Evolutionary conservation across 257 asterid genomes (phyloP), one percentile per base, ranked within the genome.

Genomic region (Cruciata laevipes): DNA sequence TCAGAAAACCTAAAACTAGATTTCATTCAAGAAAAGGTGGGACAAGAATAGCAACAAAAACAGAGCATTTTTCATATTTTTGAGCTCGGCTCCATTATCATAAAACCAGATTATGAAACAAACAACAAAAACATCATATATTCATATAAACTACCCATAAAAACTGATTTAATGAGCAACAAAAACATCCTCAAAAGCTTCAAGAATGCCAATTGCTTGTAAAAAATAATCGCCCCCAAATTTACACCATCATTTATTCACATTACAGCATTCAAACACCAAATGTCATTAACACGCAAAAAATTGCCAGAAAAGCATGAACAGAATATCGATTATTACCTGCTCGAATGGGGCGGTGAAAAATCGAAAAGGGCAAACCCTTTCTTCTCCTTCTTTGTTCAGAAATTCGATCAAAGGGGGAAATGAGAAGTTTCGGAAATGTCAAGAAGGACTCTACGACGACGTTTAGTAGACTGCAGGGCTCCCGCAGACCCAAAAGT

Each of bases 361-460:
- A 21, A 30, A 63, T 16, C 42, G 35, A 56, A 64, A 71, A 9
- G 25, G 70, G 10, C 1, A 6, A 21, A 18, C 2, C 63, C 70
- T 60, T 64, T 59, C 59, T 27, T 58, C 40, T 27, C 35, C 27
- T n/a, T 32, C 14, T n/a, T n/a, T 20, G 16, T 32, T 2, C 42
- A 55, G 3, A 56, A 11, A 10, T 0, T 44, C 52, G 65, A 59
- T 52, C 42, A 32, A 20, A 17, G 2, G 21, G n/a, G n/a, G n/a
- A n/a, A n/a, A n/a, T n/a, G 3, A 25, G 56, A 38, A 52, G 44
- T 37, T 33, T 13, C 35, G 44, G 17, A 23, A 47, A 2, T 30
- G 61, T 60, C 61, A 18, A 55, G 47, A 16, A 31, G 23, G 32
- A 30, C 49, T 51, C 12, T 32, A 21, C 68, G 68, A 61, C 74